These are phyloP conservation scores for Dendrobium catenatum DNA, from an alignment of 106 monocot species.

Conservation along the genomic window DNA sequence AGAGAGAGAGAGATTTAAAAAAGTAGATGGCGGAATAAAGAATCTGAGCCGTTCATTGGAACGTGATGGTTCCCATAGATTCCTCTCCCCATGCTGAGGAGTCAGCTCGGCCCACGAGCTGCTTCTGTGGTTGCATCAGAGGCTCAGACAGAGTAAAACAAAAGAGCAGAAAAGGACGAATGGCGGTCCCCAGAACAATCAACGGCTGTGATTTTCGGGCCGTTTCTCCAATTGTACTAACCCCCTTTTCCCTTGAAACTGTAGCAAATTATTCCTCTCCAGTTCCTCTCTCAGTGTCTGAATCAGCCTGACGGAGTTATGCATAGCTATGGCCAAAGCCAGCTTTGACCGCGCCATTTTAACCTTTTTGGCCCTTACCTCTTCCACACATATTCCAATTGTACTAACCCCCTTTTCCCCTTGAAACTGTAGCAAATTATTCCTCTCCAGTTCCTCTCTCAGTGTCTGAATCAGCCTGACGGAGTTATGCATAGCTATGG, in stretches of 20 bases:
- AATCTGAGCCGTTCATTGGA: background rate
- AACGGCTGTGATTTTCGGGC: slow-evolving; percentile 13
- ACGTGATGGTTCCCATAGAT: slow-evolving; percentile 10
- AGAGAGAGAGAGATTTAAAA: background rate
- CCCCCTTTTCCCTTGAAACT: background rate
- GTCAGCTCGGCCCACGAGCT: slow-evolving; percentile 7
- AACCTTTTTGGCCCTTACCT: background rate
- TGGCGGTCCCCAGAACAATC: slow-evolving; percentile 3
- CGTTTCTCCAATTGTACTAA: background rate
- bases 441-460: background rate
- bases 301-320: background rate
- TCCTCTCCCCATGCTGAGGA: background rate
- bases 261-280: slow-evolving; percentile 6
- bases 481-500: background rate
- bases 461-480: background rate
- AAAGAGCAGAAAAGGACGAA: background rate
- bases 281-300: background rate
- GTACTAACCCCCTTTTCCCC: background rate
- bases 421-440: slow-evolving; percentile 1
- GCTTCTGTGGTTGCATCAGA: background rate
- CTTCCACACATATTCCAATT: background rate
- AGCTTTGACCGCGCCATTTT: slow-evolving; percentile 1
- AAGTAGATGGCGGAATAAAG: background rate
- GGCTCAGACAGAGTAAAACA: slow-evolving; percentile 6
- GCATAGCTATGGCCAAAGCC: background rate